phyloP scores from a whole-genome alignment of 495 filamentous ascomycete species.

The Neurospora sp. region DNA sequence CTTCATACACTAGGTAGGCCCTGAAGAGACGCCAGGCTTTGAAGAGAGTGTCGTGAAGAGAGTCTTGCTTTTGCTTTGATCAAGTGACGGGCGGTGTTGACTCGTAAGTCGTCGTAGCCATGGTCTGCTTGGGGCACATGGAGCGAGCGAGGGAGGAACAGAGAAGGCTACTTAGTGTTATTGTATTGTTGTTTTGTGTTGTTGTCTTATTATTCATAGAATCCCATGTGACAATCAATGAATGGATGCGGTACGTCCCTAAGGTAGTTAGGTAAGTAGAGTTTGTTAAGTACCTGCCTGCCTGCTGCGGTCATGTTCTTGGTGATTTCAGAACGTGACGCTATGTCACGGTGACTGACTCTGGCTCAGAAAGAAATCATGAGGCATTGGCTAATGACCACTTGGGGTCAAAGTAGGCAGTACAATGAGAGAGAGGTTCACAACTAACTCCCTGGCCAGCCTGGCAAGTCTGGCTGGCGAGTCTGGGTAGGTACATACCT shows the following conservation, averaged over 20 bases:
- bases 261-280: neutral
- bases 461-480: neutral
- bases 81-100: no score
- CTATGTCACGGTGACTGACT: neutral
- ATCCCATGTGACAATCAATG: neutral
- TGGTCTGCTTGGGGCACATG: no score
- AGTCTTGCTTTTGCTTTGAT: no score
- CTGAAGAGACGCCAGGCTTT: neutral
- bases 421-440: neutral
- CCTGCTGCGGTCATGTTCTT: no score
- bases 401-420: neutral
- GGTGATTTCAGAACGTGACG: neutral
- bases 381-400: neutral
- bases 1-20: neutral
- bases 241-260: constrained; percentile 3
- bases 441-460: neutral
- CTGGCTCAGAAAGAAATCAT: neutral
- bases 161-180: constrained; percentile 8
- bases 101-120: no score
- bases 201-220: neutral
- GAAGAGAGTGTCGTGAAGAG: neutral
- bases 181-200: constrained; percentile 10
- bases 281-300: neutral
- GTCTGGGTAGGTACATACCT: neutral
- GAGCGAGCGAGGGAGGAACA: neutral